Conservation (phyloP, 1,284 basidiomycete species). For the Cryptococcus sp. region DNA sequence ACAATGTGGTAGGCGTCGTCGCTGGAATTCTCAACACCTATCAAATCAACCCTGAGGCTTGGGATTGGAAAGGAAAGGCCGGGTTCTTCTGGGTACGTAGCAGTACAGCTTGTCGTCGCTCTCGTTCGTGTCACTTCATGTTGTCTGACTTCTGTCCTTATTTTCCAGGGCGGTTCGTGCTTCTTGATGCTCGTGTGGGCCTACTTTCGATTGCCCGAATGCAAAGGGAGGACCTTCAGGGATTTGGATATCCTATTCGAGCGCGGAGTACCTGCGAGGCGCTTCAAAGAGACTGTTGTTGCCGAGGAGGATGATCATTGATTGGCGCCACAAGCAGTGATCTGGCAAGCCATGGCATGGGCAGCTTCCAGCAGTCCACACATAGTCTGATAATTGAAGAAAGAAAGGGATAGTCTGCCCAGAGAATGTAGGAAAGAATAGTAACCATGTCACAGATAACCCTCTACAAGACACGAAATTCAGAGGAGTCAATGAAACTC, state of each 20-base stretch:
- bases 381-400: no score
- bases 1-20: slow-evolving; percentile 47
- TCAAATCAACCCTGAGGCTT: slow-evolving; percentile 18
- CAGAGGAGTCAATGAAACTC: no score
- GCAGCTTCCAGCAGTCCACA: no score
- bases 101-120: no score
- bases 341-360: no score
- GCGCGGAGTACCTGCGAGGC: slow-evolving; percentile 32
- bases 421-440: no score
- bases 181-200: slow-evolving; percentile 1
- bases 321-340: no score
- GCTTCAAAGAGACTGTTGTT: slow-evolving; percentile 18
- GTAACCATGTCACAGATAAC: no score
- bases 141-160: not conserved
- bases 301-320: not conserved
- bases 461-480: no score
- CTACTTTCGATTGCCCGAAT: slow-evolving; percentile 26
- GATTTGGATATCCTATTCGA: slow-evolving; percentile 50
- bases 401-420: no score
- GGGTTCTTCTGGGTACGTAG: slow-evolving; percentile 22
- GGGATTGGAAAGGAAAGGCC: slow-evolving; percentile 27
- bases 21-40: slow-evolving; percentile 16
- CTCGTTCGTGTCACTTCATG: no score
- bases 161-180: not conserved
- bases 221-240: slow-evolving; percentile 44